Evolutionary conservation across 805 yeast genomes (phyloP).

Genomic region (Tetrapisispora pingtungensis): DNA sequence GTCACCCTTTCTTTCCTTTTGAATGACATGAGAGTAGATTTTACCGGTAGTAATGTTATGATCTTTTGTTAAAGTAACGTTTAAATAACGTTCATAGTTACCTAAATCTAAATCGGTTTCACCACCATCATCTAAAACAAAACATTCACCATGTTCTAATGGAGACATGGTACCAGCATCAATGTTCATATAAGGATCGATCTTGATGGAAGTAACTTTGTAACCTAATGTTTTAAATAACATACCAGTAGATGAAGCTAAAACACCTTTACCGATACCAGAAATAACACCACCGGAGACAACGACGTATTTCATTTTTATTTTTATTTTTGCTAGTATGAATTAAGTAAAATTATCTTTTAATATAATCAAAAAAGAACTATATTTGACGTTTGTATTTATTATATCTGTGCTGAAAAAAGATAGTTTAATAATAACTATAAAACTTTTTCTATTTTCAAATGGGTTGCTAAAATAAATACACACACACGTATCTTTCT

Average conservation of each 20-base stretch:
- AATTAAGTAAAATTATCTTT: no score
- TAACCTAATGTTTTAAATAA: slow-evolving; percentile 86
- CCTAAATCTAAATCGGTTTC: slow-evolving; percentile 98
- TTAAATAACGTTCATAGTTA: slow-evolving; percentile 93
- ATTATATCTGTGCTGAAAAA: no score
- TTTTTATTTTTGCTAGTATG: no score
- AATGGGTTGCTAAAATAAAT: no score
- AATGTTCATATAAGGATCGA: slow-evolving; percentile 97
- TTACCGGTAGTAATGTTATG: slow-evolving; percentile 99
- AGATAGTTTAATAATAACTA: no score
- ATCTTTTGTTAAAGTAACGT: slow-evolving; percentile 83
- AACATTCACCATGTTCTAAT: slow-evolving; percentile 97
- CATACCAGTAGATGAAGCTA: slow-evolving; percentile 95
- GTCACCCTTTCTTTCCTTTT: slow-evolving; percentile 92
- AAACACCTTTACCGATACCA: slow-evolving; percentile 98
- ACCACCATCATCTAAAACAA: slow-evolving; percentile 96
- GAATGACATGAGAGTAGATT: slow-evolving; percentile 87
- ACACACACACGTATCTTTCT: no score
- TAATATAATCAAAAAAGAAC: no score
- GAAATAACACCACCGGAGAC: slow-evolving; percentile 99
- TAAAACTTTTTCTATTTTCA: no score
- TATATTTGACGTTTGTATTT: no score
- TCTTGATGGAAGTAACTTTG: slow-evolving; percentile 93
- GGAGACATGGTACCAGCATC: slow-evolving; percentile 99
- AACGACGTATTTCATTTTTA: slow-evolving; percentile 89